phyloP scores from a whole-genome alignment of 2,329 filamentous ascomycete genomes.

The Eutypa lata region DNA sequence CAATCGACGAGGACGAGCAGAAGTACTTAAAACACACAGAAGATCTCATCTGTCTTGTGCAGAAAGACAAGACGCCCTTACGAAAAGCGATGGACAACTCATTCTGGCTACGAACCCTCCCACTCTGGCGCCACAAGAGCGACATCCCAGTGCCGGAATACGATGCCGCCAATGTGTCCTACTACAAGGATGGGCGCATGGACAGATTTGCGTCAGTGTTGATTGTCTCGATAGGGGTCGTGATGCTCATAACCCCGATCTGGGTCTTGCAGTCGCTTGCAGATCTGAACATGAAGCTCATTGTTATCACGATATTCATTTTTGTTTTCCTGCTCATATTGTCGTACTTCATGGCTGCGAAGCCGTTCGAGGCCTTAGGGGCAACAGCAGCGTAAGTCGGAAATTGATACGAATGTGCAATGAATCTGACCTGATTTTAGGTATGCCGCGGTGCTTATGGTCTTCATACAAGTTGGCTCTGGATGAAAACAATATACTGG shows the following conservation, averaged over 20 bases:
- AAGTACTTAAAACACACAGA: constrained; percentile 15
- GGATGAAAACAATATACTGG: no score
- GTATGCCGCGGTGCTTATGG: constrained; percentile 14
- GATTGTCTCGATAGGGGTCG: constrained; percentile 21
- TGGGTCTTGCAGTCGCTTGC: constrained; percentile 26
- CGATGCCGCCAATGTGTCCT: constrained; percentile 1
- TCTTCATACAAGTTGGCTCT: constrained; percentile 11
- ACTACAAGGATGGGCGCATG: constrained; percentile 14
- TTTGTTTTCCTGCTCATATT: constrained; percentile 13
- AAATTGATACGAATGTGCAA: no score
- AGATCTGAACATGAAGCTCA: constrained; percentile 18
- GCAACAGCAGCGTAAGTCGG: constrained; percentile 18
- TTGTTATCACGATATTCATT: constrained; percentile 29
- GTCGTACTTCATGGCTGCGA: constrained; percentile 15
- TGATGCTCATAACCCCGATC: constrained; percentile 30
- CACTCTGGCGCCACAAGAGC: constrained; percentile 5
- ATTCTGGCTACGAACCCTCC: constrained; percentile 6
- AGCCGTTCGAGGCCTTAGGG: constrained; percentile 18
- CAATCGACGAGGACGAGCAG: constrained; percentile 11
- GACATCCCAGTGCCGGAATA: no score
- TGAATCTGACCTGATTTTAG: constrained; percentile 1
- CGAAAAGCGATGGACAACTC: constrained; percentile 13
- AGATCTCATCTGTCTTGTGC: constrained; percentile 17
- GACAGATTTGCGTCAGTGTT: constrained; percentile 20
- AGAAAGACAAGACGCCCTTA: constrained; percentile 7